Conservation (phyloP, 2,329 filamentous ascomycete species). For the Epichloe uncinata region DNA sequence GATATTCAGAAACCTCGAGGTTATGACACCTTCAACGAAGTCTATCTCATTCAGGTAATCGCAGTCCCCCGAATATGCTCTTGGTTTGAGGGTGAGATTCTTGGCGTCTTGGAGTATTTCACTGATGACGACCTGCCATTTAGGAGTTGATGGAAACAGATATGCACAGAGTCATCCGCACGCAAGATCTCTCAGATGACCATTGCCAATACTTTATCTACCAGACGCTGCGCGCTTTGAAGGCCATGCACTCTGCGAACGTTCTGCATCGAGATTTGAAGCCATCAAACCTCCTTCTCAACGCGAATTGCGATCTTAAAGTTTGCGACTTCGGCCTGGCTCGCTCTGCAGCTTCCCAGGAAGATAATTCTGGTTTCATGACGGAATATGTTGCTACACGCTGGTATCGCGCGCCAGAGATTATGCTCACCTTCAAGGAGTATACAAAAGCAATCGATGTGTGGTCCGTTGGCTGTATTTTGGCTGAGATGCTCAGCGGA, state of each 20-base stretch:
- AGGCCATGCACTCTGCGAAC: conserved; percentile 98
- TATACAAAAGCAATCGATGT: conserved; percentile 99
- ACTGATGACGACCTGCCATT: conserved; percentile 1
- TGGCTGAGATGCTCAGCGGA: conserved; percentile 97
- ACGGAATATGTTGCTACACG: conserved; percentile 99
- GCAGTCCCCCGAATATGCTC: not conserved
- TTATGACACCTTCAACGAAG: conserved; percentile 93
- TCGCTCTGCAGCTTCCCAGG: conserved; percentile 87
- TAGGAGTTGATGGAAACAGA: conserved; percentile 99
- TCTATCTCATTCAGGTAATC: conserved; percentile 90
- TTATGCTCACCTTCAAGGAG: conserved; percentile 99
- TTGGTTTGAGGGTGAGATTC: not conserved
- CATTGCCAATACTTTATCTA: conserved; percentile 99
- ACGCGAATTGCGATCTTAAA: conserved; percentile 97
- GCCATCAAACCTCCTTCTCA: conserved; percentile 90
- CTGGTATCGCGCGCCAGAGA: conserved; percentile 98
- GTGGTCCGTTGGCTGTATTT: conserved; percentile 96
- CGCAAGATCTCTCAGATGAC: conserved; percentile 95
- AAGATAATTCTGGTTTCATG: conserved; percentile 99
- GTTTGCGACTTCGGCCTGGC: conserved; percentile 98
- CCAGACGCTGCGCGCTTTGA: conserved; percentile 91
- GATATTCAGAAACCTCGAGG: conserved; percentile 97
- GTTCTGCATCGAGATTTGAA: conserved; percentile 96
- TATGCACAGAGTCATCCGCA: conserved; percentile 98
- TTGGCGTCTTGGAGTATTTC: not conserved